Base-by-base conservation (phyloP, 345 rosid species). In the Geranium rotundifolium region DNA sequence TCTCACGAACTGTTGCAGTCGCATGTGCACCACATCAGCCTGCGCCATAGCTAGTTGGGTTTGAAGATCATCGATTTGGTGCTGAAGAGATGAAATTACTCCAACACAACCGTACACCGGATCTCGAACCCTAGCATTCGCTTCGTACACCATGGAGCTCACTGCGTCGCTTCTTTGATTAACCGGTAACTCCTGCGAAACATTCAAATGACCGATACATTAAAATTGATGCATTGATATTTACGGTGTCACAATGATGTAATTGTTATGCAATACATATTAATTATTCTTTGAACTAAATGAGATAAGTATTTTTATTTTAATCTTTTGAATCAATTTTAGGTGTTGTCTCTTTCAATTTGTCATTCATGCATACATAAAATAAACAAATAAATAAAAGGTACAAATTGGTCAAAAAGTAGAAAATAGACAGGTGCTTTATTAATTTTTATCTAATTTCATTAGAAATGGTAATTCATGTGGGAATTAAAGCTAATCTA, bases 51-150 rank as follows among this genome's bases (percentile, higher is more conserved):
- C 96, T 58, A 91, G 67, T 60, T 91, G 95, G 67, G 78, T 71
- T 68, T 86, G 97, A n/a, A 91, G 87, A 10, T 73, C 63, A 72
- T 88, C 88, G 7, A 91, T 83, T 59, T 91, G 91, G 57, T 72
- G 83, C n/a, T 91, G 96, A 39, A 91, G 68, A 4, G 88, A 84
- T 0, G 90, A 85, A 23, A 91, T 88, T 58, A 88, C 90, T 34
- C 98, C 91, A 2, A 88, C 96, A 17, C 98, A 86, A 7, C 97
- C 97, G 23, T 91, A 91, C 5, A 91, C 95, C 0, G 97, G 97
- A 61, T 91, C 91, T 0, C 95, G 85, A 17, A 88, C 74, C 73
- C 97, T 82, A 2, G 97, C 97, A 54, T 78, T 86, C 3, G 97
- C 97, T 65, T 91, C 98, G 46, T 91, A 91, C 69, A 88, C 96